A percentile compares a stretch with the other conserved stretches of the same genome.
These are phyloP conservation scores for Scalesia atractyloides DNA, from an alignment of 129 eudicot species.

Conservation along the genomic window DNA sequence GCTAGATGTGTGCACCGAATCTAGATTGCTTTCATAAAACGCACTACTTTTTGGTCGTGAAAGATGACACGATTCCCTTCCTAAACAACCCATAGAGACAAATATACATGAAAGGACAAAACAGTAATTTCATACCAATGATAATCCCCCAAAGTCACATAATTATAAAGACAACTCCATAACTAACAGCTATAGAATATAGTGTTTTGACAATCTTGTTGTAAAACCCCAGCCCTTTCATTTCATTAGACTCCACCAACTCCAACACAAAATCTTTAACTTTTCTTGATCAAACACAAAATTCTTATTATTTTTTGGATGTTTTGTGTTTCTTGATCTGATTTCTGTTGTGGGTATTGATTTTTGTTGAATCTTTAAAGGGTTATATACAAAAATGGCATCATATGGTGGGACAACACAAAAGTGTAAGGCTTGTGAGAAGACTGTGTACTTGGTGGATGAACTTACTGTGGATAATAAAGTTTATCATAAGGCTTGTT, in stretches of 20 bases:
- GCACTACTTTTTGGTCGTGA: slow-evolving; percentile 23
- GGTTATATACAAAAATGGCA: slow-evolving; percentile 44
- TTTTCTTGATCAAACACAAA: slow-evolving; percentile 24
- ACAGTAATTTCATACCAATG: slow-evolving; percentile 10
- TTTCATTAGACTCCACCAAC: slow-evolving; percentile 14
- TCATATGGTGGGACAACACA: slow-evolving; percentile 83
- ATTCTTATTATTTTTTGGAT: slow-evolving; percentile 15
- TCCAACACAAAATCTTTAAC: slow-evolving; percentile 15
- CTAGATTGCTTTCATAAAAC: slow-evolving; percentile 26
- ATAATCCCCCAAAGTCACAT: background rate
- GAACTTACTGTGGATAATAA: slow-evolving; percentile 82
- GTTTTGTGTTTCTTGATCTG: slow-evolving; percentile 2
- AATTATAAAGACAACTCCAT: slow-evolving; percentile 23
- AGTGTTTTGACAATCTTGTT: slow-evolving; percentile 29
- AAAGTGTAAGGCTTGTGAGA: slow-evolving; percentile 95
- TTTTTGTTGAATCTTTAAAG: slow-evolving; percentile 15
- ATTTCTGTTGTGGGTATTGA: slow-evolving; percentile 24
- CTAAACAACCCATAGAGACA: background rate
- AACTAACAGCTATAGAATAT: slow-evolving; percentile 38
- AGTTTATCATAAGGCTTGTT: slow-evolving; percentile 84
- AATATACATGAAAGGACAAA: slow-evolving; percentile 20
- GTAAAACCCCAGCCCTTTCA: slow-evolving; percentile 33
- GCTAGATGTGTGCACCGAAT: slow-evolving; percentile 9
- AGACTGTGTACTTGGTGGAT: slow-evolving; percentile 93
- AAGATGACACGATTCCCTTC: slow-evolving; percentile 22